Conservation (phyloP, 78 protist genomes). For the Neovahlkampfia damariscottae region DNA sequence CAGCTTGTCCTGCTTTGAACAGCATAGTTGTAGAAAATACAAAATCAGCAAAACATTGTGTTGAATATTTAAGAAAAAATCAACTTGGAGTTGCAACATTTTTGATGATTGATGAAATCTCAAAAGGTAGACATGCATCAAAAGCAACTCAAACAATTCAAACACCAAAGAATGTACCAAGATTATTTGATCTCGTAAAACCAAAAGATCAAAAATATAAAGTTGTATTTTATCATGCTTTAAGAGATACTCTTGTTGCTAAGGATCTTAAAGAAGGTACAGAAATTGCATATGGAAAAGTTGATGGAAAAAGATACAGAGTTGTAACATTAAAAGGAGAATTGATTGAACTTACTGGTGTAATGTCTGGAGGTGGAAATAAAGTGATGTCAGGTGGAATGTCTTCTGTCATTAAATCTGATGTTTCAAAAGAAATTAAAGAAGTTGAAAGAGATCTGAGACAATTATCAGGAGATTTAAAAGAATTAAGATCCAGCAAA, state of each 20-base stretch:
- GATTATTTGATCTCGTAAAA: conserved; percentile 49
- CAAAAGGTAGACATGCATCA: not conserved
- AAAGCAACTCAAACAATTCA: not conserved
- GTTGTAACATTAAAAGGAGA: conserved; percentile 94
- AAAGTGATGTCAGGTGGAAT: conserved; percentile 27
- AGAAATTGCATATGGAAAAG: conserved; percentile 48
- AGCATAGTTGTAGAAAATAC: conserved; percentile 82
- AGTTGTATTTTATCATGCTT: conserved; percentile 82
- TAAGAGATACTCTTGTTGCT: conserved; percentile 89
- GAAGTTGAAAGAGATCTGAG: not conserved
- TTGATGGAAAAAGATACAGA: conserved; percentile 41
- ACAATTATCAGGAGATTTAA: not conserved
- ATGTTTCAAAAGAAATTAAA: no score
- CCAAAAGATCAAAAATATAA: conserved; percentile 11
- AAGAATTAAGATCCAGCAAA: not conserved
- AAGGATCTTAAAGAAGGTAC: conserved; percentile 20
- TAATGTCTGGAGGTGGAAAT: conserved; percentile 97
- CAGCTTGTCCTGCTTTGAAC: conserved; percentile 68
- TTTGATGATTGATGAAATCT: conserved; percentile 77
- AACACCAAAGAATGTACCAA: conserved; percentile 11
- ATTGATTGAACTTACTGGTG: conserved; percentile 88
- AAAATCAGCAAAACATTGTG: conserved; percentile 39
- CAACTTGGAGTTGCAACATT: conserved; percentile 87
- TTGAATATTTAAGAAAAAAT: conserved; percentile 38
- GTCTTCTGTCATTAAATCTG: no score